phyloP scores from a whole-genome alignment of 2,329 filamentous ascomycete species.

The Fusarium sp. region DNA sequence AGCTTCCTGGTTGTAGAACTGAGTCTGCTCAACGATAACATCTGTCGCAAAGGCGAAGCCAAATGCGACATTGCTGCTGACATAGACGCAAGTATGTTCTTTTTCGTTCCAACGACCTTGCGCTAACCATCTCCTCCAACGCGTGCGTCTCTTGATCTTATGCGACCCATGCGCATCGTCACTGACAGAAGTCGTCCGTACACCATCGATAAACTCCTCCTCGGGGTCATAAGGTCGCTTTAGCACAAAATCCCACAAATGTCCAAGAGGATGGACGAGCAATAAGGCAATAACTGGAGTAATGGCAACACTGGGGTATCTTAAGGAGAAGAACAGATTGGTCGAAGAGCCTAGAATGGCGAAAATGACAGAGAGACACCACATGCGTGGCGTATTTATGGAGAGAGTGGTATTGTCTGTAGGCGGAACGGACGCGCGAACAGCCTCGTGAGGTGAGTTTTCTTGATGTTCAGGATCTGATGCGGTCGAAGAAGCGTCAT shows the following conservation, averaged over 20 bases:
- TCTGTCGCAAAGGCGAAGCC: constrained; percentile 91
- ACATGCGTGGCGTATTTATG: constrained; percentile 90
- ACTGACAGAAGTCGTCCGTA: constrained; percentile 38
- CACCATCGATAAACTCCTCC: constrained; percentile 63
- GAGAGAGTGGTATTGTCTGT: constrained; percentile 81
- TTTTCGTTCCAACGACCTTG: constrained; percentile 89
- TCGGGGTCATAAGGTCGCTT: constrained; percentile 68
- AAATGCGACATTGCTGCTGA: constrained; percentile 89
- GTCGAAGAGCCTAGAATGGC: constrained; percentile 83
- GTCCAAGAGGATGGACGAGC: constrained; percentile 84
- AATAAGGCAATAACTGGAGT: constrained; percentile 88
- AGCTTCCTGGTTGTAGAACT: constrained; percentile 86
- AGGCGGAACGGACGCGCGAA: constrained; percentile 80
- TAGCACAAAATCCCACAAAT: constrained; percentile 78
- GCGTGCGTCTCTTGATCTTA: constrained; percentile 46
- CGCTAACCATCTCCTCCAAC: constrained; percentile 76
- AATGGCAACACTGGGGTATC: constrained; percentile 91
- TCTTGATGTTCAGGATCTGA: constrained; percentile 66
- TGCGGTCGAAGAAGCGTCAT: constrained; percentile 53
- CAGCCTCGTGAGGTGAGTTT: constrained; percentile 81
- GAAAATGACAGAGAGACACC: constrained; percentile 82
- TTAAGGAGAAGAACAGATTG: constrained; percentile 87
- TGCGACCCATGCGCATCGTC: constrained; percentile 29
- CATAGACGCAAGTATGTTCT: constrained; percentile 88
- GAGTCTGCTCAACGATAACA: constrained; percentile 89